phyloP scores from a whole-genome alignment of 1,284 basidiomycete species.

The Sporisorium graminicola region DNA sequence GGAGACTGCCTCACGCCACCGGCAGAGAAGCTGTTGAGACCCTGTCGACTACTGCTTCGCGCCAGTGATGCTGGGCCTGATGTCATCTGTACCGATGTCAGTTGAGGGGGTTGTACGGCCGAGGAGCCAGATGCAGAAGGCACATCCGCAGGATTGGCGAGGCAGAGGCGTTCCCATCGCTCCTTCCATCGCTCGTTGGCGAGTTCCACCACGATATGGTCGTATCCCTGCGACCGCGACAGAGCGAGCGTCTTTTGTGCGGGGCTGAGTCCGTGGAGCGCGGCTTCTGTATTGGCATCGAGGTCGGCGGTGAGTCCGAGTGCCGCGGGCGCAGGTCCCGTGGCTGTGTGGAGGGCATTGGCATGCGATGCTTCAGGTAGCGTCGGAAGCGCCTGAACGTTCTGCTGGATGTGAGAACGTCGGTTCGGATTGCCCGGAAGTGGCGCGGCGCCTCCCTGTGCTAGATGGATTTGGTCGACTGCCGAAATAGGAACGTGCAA shows the following conservation, averaged over 20 bases:
- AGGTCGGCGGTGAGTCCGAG: conserved; percentile 46
- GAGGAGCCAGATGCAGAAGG: conserved; percentile 18
- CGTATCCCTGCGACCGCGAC: conserved; percentile 72
- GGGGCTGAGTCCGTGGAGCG: conserved; percentile 56
- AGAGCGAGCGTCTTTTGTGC: conserved; percentile 40
- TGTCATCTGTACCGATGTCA: conserved; percentile 20
- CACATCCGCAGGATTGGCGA: conserved; percentile 70
- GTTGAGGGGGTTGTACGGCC: conserved; percentile 12
- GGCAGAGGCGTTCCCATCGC: conserved; percentile 89
- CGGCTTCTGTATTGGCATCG: conserved; percentile 45
- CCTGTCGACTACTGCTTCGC: conserved; percentile 57
- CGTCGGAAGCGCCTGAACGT: conserved; percentile 53
- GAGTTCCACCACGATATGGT: conserved; percentile 81
- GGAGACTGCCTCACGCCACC: conserved; percentile 20
- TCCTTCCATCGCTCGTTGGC: conserved; percentile 87
- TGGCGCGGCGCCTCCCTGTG: conserved; percentile 19
- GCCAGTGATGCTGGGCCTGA: conserved; percentile 36
- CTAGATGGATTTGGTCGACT: conserved; percentile 23
- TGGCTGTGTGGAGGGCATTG: conserved; percentile 61
- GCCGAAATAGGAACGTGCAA: conserved; percentile 46
- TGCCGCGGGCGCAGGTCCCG: conserved; percentile 53
- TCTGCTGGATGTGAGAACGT: conserved; percentile 48
- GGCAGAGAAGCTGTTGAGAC: conserved; percentile 29
- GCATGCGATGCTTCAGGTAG: conserved; percentile 64
- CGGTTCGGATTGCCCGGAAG: conserved; percentile 45